These are phyloP conservation scores for Globisporangium cylindrosporum DNA, from an alignment of 352 stramenopile genomes.

Conservation along the genomic window DNA sequence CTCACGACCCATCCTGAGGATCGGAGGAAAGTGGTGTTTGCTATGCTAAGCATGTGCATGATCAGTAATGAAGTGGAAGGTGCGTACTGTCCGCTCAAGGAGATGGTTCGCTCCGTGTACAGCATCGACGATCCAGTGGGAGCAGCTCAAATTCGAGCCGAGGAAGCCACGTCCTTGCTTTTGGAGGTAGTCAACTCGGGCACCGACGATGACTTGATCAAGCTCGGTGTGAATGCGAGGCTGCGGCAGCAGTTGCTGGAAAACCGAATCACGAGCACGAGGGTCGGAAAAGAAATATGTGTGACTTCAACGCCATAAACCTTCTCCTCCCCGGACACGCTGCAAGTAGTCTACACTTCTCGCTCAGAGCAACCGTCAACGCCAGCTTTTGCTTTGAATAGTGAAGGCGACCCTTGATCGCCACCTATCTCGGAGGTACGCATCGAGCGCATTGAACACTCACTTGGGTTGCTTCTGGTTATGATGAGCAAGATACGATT, in stretches of 20 bases:
- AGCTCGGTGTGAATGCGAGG: not conserved
- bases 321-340: not conserved
- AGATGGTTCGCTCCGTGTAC: conserved; percentile 11
- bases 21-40: conserved; percentile 18
- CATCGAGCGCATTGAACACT: not conserved
- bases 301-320: not conserved
- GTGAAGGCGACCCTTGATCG: not conserved
- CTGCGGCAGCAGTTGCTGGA: not conserved
- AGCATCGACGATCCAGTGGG: not conserved
- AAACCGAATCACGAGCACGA: not conserved
- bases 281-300: too few relatives aligned
- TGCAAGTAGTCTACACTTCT: not conserved
- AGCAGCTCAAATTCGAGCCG: not conserved
- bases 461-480: not conserved
- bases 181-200: not conserved
- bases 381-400: not conserved
- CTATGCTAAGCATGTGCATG: conserved; percentile 22
- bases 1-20: conserved; percentile 24
- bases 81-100: conserved; percentile 12
- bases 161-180: not conserved
- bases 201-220: not conserved
- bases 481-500: not conserved
- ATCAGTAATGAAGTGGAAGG: conserved; percentile 11
- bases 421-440: not conserved
- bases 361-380: not conserved